Evolutionary conservation across 768 basidiomycete genomes (phyloP).

Genomic region (Pleurotus djamor): DNA sequence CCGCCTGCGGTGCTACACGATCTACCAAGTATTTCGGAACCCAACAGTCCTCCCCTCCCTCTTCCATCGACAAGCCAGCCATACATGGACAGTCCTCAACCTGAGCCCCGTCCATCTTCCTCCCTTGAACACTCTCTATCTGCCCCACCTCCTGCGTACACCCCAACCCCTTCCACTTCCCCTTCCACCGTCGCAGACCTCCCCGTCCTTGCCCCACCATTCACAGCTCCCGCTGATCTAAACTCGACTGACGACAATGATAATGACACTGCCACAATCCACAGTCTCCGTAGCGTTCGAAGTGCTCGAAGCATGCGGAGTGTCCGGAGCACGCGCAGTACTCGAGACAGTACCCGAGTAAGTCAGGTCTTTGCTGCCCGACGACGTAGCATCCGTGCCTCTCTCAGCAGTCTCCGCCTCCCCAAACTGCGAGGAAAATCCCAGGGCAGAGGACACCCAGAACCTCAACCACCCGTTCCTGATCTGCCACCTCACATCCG

Average conservation of each 20-base stretch:
- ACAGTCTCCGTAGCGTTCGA: slow-evolving; percentile 26
- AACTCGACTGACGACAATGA: slow-evolving; percentile 15
- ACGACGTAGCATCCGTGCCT: slow-evolving; percentile 59
- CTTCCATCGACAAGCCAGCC: too few relatives aligned
- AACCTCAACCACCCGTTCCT: slow-evolving; percentile 4
- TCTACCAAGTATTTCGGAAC: neutral
- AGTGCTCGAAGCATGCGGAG: slow-evolving; percentile 33
- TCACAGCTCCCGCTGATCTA: slow-evolving; percentile 10
- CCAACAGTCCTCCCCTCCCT: neutral
- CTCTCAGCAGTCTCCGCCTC: slow-evolving; percentile 66
- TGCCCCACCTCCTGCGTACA: neutral
- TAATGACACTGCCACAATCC: slow-evolving; percentile 36
- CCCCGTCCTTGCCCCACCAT: neutral
- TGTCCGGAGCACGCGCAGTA: slow-evolving; percentile 26
- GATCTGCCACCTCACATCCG: neutral
- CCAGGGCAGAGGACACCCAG: slow-evolving; percentile 14
- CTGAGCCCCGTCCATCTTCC: neutral
- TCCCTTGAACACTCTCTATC: neutral
- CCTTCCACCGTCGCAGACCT: neutral
- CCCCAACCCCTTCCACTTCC: neutral
- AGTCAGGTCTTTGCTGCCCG: slow-evolving; percentile 62
- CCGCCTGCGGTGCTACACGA: neutral
- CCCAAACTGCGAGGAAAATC: slow-evolving; percentile 30
- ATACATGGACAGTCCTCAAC: neutral
- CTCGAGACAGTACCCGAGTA: slow-evolving; percentile 23